Conservation (phyloP, 371 early-diverging fungal species). For the Circinella minor region DNA sequence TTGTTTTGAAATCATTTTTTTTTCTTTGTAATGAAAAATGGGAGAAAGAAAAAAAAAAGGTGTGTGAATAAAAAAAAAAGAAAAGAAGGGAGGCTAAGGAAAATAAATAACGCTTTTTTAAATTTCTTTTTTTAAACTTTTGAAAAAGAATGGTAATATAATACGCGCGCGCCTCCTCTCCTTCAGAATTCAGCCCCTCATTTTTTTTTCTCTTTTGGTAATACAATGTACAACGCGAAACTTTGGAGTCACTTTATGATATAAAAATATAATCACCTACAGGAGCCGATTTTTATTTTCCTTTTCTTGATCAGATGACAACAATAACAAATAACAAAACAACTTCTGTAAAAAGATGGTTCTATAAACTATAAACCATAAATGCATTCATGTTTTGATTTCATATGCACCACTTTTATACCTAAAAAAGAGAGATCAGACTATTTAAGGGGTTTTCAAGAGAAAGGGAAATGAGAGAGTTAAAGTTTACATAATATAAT, state of each 20-base stretch:
- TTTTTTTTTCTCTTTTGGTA: not conserved
- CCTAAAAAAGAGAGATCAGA: too few species aligned
- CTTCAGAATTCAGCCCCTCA: not conserved
- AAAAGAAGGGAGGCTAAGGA: not conserved
- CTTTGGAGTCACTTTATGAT: not conserved
- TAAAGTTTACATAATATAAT: too few species aligned
- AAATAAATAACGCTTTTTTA: conserved; percentile 1
- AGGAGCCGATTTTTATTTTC: too few species aligned
- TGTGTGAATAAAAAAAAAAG: not conserved
- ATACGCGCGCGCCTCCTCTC: not conserved
- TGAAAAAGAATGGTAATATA: too few species aligned
- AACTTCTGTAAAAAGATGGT: too few species aligned
- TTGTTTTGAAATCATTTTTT: not conserved
- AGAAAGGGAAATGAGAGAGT: too few species aligned
- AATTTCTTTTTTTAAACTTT: not conserved
- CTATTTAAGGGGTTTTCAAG: too few species aligned
- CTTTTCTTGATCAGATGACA: not conserved
- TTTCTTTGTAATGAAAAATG: not conserved
- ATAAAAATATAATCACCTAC: too few species aligned
- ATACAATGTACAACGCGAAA: conserved; percentile 4
- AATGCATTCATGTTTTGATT: too few species aligned
- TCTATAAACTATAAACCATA: too few species aligned
- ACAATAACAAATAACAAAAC: not conserved
- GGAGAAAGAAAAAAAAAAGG: not conserved
- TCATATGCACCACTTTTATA: too few species aligned